Evolutionary conservation across 148 eudicot species (phyloP).

Genomic region (Selenicereus undatus): DNA sequence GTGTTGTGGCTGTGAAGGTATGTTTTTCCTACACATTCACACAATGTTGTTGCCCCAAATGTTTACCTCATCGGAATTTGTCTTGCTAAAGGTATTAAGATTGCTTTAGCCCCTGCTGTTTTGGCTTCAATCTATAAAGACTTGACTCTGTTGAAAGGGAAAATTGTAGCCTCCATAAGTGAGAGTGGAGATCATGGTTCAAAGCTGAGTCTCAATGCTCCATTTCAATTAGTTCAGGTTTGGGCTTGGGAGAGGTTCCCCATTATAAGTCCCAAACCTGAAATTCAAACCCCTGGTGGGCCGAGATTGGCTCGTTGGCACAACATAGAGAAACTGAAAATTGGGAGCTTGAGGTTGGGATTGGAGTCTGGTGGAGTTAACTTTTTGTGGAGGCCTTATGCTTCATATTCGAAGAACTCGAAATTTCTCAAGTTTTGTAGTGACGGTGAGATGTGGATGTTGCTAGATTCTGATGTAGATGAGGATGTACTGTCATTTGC

Average conservation of each 20-base stretch:
- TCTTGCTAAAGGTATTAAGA: constrained; percentile 25
- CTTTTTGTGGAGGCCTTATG: constrained; percentile 48
- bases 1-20: constrained; percentile 34
- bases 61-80: constrained; percentile 26
- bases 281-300: background rate
- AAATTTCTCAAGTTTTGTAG: constrained; percentile 22
- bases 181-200: background rate
- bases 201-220: background rate
- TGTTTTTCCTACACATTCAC: constrained; percentile 13
- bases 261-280: constrained; percentile 17
- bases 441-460: constrained; percentile 17
- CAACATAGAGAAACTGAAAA: background rate
- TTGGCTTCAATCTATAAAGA: constrained; percentile 28
- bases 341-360: constrained; percentile 6
- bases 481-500: constrained; percentile 25
- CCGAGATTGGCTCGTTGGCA: constrained; percentile 35
- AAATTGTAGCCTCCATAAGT: background rate
- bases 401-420: constrained; percentile 5
- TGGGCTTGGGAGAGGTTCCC: constrained; percentile 61
- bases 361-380: constrained; percentile 14
- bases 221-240: constrained; percentile 42
- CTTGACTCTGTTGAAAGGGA: constrained; percentile 22
- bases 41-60: background rate
- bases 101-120: constrained; percentile 15
- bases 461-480: constrained; percentile 12